Percentiles rank a stretch among this genome's conserved stretches.
Conservation (phyloP, 2,329 filamentous ascomycete genomes). For the Cytospora mali region DNA sequence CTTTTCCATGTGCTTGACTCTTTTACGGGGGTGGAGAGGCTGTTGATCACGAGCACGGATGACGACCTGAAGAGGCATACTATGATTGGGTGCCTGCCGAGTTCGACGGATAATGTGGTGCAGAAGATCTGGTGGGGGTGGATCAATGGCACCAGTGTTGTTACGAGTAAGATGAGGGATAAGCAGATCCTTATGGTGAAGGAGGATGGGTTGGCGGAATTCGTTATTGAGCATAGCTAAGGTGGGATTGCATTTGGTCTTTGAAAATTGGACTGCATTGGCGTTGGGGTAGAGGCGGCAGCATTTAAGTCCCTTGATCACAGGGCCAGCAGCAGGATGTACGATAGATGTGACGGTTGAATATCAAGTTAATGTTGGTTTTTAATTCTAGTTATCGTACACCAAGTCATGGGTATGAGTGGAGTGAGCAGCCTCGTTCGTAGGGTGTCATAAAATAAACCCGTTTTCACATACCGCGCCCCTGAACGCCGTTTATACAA, state of each 20-base stretch:
- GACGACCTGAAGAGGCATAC: constrained; percentile 32
- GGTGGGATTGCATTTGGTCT: background rate
- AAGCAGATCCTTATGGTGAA: constrained; percentile 48
- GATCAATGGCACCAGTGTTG: constrained; percentile 45
- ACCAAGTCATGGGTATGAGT: constrained; percentile 25
- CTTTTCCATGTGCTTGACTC: constrained; percentile 53
- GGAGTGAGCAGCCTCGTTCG: constrained; percentile 6
- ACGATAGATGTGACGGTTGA: background rate
- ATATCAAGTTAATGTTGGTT: constrained; percentile 13
- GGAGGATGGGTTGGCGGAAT: constrained; percentile 45
- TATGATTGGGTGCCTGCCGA: constrained; percentile 35
- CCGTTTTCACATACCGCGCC: background rate
- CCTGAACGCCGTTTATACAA: constrained; percentile 7
- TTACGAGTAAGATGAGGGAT: constrained; percentile 43
- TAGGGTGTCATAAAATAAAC: constrained; percentile 14
- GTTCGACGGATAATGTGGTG: constrained; percentile 43
- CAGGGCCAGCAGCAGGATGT: background rate
- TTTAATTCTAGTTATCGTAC: background rate
- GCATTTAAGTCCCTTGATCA: background rate
- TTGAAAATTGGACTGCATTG: background rate
- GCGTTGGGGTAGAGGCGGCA: constrained; percentile 1
- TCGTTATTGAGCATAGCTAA: constrained; percentile 33
- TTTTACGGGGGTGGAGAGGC: constrained; percentile 40
- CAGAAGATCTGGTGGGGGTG: constrained; percentile 54
- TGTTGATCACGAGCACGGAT: constrained; percentile 48